These are phyloP conservation scores for Rhodotorula sp. DNA, from an alignment of 1,284 basidiomycete genomes.

Conservation along the genomic window DNA sequence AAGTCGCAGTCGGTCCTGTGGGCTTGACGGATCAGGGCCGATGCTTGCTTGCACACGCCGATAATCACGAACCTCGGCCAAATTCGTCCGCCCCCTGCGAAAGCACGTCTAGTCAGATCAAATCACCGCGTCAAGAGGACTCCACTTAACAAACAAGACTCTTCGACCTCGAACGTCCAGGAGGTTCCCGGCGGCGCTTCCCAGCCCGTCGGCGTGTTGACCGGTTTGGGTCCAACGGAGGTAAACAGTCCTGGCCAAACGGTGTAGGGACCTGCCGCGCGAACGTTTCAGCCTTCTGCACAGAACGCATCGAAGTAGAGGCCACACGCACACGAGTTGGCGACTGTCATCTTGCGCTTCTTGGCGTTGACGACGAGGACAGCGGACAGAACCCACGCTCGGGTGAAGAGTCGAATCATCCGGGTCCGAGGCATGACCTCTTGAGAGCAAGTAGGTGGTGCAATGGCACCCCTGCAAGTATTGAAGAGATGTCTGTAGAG, in stretches of 20 bases:
- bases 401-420: not conserved
- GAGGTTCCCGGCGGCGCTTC: conserved; percentile 15
- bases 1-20: conserved; percentile 20
- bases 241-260: conserved; percentile 17
- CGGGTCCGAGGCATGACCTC: too few species aligned
- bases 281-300: not conserved
- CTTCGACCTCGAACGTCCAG: conserved; percentile 15
- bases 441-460: too few species aligned
- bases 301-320: not conserved
- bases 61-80: not conserved
- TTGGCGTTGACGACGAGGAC: not conserved
- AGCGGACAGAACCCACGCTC: not conserved
- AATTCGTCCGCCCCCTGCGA: not conserved
- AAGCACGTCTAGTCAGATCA: not conserved
- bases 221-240: conserved; percentile 7
- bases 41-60: not conserved
- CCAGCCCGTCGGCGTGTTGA: conserved; percentile 20
- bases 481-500: not conserved
- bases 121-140: not conserved
- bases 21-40: not conserved
- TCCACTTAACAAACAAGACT: not conserved
- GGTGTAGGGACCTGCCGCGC: conserved; percentile 8
- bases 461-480: not conserved
- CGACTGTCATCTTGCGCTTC: not conserved
- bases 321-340: not conserved